Evolutionary conservation across 495 filamentous ascomycete species (phyloP).

Genomic region (Hypoxylon crocopeplum): DNA sequence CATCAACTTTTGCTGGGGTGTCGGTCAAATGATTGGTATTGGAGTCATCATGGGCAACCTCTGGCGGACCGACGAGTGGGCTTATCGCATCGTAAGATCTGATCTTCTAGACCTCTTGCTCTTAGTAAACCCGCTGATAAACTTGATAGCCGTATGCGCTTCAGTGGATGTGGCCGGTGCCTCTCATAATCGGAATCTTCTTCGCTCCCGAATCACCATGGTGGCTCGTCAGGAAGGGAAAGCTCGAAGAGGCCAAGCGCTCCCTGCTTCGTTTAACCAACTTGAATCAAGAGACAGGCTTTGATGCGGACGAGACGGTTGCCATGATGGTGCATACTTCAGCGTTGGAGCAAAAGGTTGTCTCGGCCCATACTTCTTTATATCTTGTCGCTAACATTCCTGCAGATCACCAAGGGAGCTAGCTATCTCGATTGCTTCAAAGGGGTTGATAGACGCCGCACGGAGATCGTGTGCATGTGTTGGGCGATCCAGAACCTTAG

Average conservation of each 20-base stretch:
- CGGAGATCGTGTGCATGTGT: slow-evolving; percentile 78
- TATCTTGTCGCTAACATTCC: not conserved
- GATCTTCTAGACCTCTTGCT: not conserved
- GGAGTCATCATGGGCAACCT: slow-evolving; percentile 75
- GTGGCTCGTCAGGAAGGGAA: slow-evolving; percentile 80
- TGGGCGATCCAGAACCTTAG: slow-evolving; percentile 86
- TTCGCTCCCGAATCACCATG: slow-evolving; percentile 81
- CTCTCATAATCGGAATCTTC: slow-evolving; percentile 72
- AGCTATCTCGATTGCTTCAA: slow-evolving; percentile 78
- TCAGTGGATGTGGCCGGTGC: slow-evolving; percentile 88
- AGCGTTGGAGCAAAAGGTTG: slow-evolving; percentile 69
- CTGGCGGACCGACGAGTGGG: slow-evolving; percentile 58
- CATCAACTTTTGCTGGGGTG: slow-evolving; percentile 83
- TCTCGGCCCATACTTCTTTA: not conserved
- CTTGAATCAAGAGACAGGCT: slow-evolving; percentile 60
- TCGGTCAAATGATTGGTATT: slow-evolving; percentile 77
- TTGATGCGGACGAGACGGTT: slow-evolving; percentile 77
- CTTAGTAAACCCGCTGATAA: slow-evolving; percentile 6
- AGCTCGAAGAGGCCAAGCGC: slow-evolving; percentile 70
- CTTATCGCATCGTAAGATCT: slow-evolving; percentile 61
- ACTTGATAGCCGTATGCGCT: slow-evolving; percentile 65
- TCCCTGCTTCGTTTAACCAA: slow-evolving; percentile 72
- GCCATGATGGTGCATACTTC: slow-evolving; percentile 88
- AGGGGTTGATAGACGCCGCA: slow-evolving; percentile 74
- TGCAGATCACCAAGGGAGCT: slow-evolving; percentile 66